phyloP scores from a whole-genome alignment of 352 stramenopile genomes.

The Phytophthora quininea region DNA sequence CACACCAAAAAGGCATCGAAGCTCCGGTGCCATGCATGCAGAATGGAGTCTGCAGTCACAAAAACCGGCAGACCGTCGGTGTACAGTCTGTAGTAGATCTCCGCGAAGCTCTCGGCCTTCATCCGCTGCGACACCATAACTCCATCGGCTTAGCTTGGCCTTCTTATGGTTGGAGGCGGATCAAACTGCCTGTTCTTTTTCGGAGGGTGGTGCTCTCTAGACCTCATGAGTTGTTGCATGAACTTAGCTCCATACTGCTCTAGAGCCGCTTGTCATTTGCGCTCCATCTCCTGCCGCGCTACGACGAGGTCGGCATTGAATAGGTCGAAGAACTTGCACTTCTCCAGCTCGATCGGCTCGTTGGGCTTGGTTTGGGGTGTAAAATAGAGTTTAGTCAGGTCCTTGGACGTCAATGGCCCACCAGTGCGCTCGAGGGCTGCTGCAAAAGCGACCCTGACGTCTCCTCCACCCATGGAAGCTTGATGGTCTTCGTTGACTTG shows the following conservation, averaged over 20 bases:
- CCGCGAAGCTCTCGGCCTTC: slow-evolving; percentile 18
- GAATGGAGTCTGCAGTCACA: slow-evolving; percentile 29
- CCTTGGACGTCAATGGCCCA: slow-evolving; percentile 1
- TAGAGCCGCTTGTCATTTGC: not conserved
- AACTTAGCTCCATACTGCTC: not conserved
- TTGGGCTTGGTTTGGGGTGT: not conserved
- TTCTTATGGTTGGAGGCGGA: slow-evolving; percentile 29
- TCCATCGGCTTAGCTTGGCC: slow-evolving; percentile 20
- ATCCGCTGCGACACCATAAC: slow-evolving; percentile 13
- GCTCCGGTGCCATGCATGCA: slow-evolving; percentile 38
- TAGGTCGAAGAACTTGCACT: slow-evolving; percentile 23
- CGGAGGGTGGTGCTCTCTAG: slow-evolving; percentile 10
- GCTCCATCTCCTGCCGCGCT: not conserved
- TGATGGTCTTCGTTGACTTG: not conserved
- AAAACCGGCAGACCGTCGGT: slow-evolving; percentile 32
- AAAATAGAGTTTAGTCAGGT: slow-evolving; percentile 12
- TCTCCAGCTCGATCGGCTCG: slow-evolving; percentile 2
- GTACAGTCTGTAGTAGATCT: slow-evolving; percentile 29
- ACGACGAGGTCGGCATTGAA: slow-evolving; percentile 7
- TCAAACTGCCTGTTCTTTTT: slow-evolving; percentile 25
- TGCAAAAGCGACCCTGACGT: slow-evolving; percentile 12
- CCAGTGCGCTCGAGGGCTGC: slow-evolving; percentile 6
- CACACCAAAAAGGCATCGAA: slow-evolving; percentile 36
- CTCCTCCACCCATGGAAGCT: slow-evolving; percentile 12
- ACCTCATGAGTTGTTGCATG: slow-evolving; percentile 8